A percentile compares a stretch with the other conserved stretches of the same genome.
phyloP scores from a whole-genome alignment of 345 rosid species.

The Arabis hirsuta region DNA sequence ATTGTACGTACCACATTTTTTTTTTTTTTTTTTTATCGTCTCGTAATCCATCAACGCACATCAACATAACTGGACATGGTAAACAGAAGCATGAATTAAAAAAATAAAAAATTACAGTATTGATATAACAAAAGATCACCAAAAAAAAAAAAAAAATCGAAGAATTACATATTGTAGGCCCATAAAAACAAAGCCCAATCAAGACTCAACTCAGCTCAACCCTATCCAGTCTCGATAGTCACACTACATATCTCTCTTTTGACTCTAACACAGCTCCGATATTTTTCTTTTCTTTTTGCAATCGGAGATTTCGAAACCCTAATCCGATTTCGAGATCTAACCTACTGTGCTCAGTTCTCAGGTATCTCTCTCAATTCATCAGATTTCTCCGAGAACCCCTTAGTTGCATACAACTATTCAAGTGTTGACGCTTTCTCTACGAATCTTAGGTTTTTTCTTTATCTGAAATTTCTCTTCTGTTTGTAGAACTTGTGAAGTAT shows the following conservation, averaged over 20 bases:
- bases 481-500: conserved; percentile 46
- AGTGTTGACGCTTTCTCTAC: not conserved
- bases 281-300: conserved; percentile 44
- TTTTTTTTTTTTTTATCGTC: too few relatives aligned
- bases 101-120: too few relatives aligned
- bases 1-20: too few relatives aligned
- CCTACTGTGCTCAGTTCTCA: conserved; percentile 29
- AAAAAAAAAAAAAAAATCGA: too few relatives aligned
- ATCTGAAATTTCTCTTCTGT: not conserved
- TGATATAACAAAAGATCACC: too few relatives aligned
- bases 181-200: conserved; percentile 21
- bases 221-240: not conserved
- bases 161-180: not conserved
- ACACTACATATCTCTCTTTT: not conserved
- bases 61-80: too few relatives aligned
- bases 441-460: not conserved
- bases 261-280: not conserved
- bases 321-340: conserved; percentile 38
- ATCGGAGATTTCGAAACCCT: conserved; percentile 55
- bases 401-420: not conserved
- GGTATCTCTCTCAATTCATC: conserved; percentile 37
- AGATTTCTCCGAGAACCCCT: not conserved
- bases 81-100: too few relatives aligned
- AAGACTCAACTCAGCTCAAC: not conserved
- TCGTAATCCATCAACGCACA: too few relatives aligned